phyloP scores from a whole-genome alignment of 2,329 filamentous ascomycete species.

The Zymoseptoria tritici region DNA sequence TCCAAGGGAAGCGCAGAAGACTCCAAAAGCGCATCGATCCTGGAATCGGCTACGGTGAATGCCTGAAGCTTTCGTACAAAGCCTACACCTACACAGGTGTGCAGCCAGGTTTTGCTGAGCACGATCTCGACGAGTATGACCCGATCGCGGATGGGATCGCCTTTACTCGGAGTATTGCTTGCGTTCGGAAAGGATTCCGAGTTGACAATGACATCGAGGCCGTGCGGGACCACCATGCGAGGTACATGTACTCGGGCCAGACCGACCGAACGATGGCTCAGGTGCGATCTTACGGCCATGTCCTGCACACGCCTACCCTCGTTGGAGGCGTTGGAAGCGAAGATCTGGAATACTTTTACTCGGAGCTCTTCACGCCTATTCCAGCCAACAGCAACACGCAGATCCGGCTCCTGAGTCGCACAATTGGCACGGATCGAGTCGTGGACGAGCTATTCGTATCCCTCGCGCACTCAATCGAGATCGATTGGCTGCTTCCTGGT shows the following conservation, averaged over 20 bases:
- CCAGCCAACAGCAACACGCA: constrained; percentile 43
- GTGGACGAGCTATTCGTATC: constrained; percentile 53
- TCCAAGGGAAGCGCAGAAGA: constrained; percentile 46
- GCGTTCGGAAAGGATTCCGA: constrained; percentile 54
- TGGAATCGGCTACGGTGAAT: constrained; percentile 44
- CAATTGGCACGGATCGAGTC: constrained; percentile 50
- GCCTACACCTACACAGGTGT: constrained; percentile 50
- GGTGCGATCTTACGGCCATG: constrained; percentile 32
- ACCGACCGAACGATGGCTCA: constrained; percentile 33
- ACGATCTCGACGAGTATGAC: constrained; percentile 61
- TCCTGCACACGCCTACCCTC: constrained; percentile 40
- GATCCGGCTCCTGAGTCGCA: constrained; percentile 50
- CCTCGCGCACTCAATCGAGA: constrained; percentile 49
- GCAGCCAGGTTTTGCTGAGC: constrained; percentile 62
- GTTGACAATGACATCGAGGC: constrained; percentile 41
- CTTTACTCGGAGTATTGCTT: constrained; percentile 57
- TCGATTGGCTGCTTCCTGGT: constrained; percentile 54
- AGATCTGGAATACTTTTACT: constrained; percentile 47
- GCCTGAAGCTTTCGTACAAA: constrained; percentile 38
- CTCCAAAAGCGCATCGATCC: constrained; percentile 43
- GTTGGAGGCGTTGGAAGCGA: constrained; percentile 38
- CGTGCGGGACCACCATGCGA: constrained; percentile 34
- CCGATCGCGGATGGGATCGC: constrained; percentile 57
- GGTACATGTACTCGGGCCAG: constrained; percentile 27
- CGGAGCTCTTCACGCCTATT: constrained; percentile 47